These are phyloP conservation scores for Cyathus striatus DNA, from an alignment of 768 basidiomycete genomes.

Conservation along the genomic window DNA sequence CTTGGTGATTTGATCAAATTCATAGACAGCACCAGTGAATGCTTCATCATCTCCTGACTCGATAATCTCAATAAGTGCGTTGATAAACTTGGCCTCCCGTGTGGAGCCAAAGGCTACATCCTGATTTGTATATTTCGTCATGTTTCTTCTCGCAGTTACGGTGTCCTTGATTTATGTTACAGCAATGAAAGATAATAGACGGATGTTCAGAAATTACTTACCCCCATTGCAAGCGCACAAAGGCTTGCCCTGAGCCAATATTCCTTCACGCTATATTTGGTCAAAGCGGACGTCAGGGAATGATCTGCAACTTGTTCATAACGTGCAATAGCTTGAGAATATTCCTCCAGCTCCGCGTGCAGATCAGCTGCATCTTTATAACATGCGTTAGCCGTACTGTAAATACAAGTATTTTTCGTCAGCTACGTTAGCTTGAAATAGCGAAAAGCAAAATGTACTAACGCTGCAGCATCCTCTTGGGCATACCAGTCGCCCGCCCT, in stretches of 20 bases:
- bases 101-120: conserved; percentile 86
- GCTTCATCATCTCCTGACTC: conserved; percentile 44
- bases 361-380: conserved; percentile 97
- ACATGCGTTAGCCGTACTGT: conserved; percentile 91
- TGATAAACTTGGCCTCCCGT: conserved; percentile 87
- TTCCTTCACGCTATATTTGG: conserved; percentile 99
- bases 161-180: conserved; percentile 79
- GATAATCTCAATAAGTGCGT: conserved; percentile 69
- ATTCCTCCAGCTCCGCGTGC: conserved; percentile 85
- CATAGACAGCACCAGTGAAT: conserved; percentile 82
- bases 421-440: not conserved
- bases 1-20: conserved; percentile 89
- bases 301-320: conserved; percentile 90
- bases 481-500: conserved; percentile 95
- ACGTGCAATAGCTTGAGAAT: conserved; percentile 74
- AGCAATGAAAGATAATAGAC: too few species aligned
- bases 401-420: not conserved
- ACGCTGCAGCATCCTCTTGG: conserved; percentile 97
- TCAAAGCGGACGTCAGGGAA: conserved; percentile 74
- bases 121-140: conserved; percentile 70
- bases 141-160: conserved; percentile 76
- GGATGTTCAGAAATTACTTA: conserved; percentile 47
- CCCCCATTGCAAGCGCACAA: conserved; percentile 84
- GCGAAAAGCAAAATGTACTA: conserved; percentile 23
- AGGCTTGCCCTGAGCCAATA: conserved; percentile 88